phyloP scores from a whole-genome alignment of 768 basidiomycete genomes.

The Hydnum rufescens region DNA sequence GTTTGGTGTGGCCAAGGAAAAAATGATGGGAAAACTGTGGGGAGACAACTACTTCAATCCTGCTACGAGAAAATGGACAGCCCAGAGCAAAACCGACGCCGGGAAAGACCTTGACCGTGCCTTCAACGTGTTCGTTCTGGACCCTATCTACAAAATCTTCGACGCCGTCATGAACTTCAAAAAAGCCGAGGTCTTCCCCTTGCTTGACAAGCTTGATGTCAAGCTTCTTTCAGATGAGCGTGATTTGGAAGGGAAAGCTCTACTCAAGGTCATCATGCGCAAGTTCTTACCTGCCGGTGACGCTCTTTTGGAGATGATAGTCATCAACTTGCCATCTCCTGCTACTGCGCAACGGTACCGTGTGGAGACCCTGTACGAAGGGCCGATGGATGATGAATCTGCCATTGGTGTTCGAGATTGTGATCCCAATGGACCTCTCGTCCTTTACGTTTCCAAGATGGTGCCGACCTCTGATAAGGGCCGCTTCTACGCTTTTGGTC shows the following conservation, averaged over 20 bases:
- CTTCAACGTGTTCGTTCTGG: constrained; percentile 95
- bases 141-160: constrained; percentile 98
- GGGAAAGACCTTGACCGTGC: constrained; percentile 93
- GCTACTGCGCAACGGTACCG: constrained; percentile 95
- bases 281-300: constrained; percentile 99
- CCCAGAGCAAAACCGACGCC: constrained; percentile 48
- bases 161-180: constrained; percentile 99
- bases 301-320: constrained; percentile 98
- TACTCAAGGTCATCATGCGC: constrained; percentile 96
- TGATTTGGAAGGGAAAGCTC: constrained; percentile 84
- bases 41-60: constrained; percentile 99
- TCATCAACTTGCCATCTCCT: constrained; percentile 96
- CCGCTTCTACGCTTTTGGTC: constrained; percentile 99
- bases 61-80: constrained; percentile 88
- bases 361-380: constrained; percentile 98
- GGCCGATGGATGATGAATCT: constrained; percentile 99
- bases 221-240: constrained; percentile 74
- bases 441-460: constrained; percentile 99
- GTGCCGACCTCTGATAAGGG: constrained; percentile 99
- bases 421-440: constrained; percentile 87
- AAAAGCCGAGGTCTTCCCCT: constrained; percentile 63
- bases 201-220: constrained; percentile 94
- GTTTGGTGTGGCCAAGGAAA: constrained; percentile 96
- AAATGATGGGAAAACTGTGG: constrained; percentile 97
- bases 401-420: constrained; percentile 97